Evolutionary conservation across 1,284 basidiomycete genomes (phyloP).

Genomic region (Rhodotorula mucilaginosa): DNA sequence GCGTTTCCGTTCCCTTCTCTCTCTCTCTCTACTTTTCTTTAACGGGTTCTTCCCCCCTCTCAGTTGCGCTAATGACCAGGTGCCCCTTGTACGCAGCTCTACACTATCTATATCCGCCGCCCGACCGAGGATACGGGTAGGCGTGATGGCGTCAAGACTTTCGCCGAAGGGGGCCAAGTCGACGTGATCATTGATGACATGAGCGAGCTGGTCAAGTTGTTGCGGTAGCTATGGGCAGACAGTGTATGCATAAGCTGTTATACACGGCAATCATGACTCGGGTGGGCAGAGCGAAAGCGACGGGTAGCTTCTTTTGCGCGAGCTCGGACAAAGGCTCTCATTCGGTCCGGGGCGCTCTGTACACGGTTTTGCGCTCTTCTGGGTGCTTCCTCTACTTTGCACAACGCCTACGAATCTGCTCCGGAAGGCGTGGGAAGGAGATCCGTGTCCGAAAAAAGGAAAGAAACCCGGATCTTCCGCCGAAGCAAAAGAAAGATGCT

Average conservation of each 20-base stretch:
- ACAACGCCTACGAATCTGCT: no score
- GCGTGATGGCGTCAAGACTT: conserved; percentile 10
- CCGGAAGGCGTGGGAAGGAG: no score
- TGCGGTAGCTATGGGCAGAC: background rate
- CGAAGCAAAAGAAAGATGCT: no score
- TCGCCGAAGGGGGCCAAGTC: conserved; percentile 25
- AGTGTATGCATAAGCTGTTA: background rate
- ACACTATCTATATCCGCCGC: conserved; percentile 47
- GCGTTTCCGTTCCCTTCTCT: conserved; percentile 9
- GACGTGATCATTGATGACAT: conserved; percentile 13
- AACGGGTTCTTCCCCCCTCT: no score
- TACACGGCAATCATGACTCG: no score
- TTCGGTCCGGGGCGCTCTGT: no score
- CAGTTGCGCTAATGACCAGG: background rate
- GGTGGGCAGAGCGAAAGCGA: background rate
- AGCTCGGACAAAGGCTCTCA: no score
- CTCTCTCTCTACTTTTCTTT: no score
- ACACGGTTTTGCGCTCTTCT: no score
- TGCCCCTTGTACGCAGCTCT: conserved; percentile 34
- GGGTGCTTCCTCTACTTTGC: no score
- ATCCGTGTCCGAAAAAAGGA: background rate
- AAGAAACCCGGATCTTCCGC: background rate
- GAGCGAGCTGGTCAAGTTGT: background rate
- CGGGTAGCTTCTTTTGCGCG: no score
- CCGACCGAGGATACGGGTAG: conserved; percentile 43